Base-by-base conservation (phyloP, 2,329 filamentous ascomycete genomes). In the Xylariales sp. region DNA sequence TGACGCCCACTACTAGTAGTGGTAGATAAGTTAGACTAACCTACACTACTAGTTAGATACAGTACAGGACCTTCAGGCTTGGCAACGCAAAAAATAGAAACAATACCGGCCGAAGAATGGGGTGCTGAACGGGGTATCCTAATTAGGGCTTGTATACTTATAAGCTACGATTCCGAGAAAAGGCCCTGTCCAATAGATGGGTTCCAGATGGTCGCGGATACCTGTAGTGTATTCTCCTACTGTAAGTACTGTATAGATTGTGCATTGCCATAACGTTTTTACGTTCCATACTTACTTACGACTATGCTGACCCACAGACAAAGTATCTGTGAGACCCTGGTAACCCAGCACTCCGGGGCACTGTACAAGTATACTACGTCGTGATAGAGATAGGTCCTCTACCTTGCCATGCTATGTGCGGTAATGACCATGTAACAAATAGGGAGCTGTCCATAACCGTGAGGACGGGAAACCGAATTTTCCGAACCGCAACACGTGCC, bases 1-100 rank as follows among this genome's bases (percentile, higher is more conserved):
- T 41, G 14, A 41, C 56, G 54, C 62, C 39, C 54, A 8, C 16
- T 36, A 53, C 14, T 58, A 41, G 30, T 28, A n/a, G 18, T 14
- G 46, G 46, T 65, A n/a, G n/a, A n/a, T 62, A n/a, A n/a, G 36
- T 34, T 62, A 23, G 46, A 48, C n/a, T 43, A 32, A 9, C 34
- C n/a, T 36, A 56, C 64, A 23, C 23, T 23, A 23, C 23, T 23
- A 23, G 23, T 23, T 23, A 23, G 23, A 23, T 39, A 39, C 14
- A 14, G 39, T 41, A 39, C 12, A 10, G 39, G 12, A 14, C 39
- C 9, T 9, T 43, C 32, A 39, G 36, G 45, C 55, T 63, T 54
- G 56, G 52, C 46, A 52, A 58, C 57, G 48, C 64, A 64, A 58
- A 64, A 64, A 61, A 64, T 69, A 64, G 60, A 67, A 56, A 49